phyloP scores from a whole-genome alignment of 495 filamentous ascomycete species.

The Neurospora tetraspora region DNA sequence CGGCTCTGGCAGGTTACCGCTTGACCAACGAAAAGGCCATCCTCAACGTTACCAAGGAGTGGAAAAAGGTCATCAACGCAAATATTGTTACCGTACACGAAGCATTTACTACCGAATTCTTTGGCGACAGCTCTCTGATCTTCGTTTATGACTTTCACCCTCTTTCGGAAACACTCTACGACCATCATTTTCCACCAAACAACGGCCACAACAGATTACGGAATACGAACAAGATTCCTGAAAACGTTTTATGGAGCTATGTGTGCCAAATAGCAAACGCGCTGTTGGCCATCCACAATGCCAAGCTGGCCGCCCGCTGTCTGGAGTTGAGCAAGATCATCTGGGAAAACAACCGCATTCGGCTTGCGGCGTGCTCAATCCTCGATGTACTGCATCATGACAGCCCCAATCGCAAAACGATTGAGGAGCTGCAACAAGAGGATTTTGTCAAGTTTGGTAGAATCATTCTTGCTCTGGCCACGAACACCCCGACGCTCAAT shows the following conservation, averaged over 20 bases:
- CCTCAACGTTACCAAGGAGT: constrained; percentile 65
- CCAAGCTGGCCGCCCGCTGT: constrained; percentile 70
- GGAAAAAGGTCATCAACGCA: constrained; percentile 77
- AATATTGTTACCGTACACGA: constrained; percentile 82
- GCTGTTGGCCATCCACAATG: constrained; percentile 73
- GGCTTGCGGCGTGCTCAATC: constrained; percentile 79
- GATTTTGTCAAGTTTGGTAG: constrained; percentile 83
- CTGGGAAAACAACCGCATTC: constrained; percentile 73
- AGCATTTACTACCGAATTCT: constrained; percentile 84
- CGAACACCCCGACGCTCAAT: constrained; percentile 44
- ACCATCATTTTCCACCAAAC: constrained; percentile 62
- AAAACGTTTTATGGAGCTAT: constrained; percentile 82
- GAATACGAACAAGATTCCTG: constrained; percentile 47
- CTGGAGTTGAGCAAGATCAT: constrained; percentile 78
- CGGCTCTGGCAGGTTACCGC: constrained; percentile 32
- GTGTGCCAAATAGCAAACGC: constrained; percentile 86
- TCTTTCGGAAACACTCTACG: constrained; percentile 76
- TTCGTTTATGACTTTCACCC: constrained; percentile 93
- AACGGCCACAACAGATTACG: constrained; percentile 39
- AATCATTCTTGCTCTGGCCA: constrained; percentile 68
- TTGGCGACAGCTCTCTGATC: constrained; percentile 89
- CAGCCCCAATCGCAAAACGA: constrained; percentile 36
- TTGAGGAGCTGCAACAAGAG: constrained; percentile 72
- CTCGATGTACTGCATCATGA: constrained; percentile 81
- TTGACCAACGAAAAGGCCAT: constrained; percentile 85